Evolutionary conservation across 129 eudicot genomes (phyloP).

Genomic region (Gnaphalium uliginosum): DNA sequence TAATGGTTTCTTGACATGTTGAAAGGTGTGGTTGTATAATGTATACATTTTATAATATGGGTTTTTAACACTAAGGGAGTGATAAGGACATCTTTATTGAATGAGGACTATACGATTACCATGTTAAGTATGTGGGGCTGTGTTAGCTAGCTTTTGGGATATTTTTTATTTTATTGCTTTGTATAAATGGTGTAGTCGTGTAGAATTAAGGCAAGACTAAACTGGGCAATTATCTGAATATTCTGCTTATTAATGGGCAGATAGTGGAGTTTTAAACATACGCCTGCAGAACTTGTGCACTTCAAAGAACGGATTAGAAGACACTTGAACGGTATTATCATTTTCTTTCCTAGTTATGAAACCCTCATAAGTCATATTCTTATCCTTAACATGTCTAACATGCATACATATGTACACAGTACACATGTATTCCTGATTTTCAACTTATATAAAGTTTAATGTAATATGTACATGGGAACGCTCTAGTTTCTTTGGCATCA

Average conservation of each 20-base stretch:
- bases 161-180: background rate
- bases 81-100: conserved; percentile 1
- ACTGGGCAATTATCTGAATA: background rate
- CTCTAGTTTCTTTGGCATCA: background rate
- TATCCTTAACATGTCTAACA: background rate
- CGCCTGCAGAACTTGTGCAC: background rate
- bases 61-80: background rate
- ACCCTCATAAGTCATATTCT: background rate
- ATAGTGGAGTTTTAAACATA: background rate
- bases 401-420: background rate
- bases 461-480: background rate
- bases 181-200: background rate
- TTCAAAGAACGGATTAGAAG: background rate
- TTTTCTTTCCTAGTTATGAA: background rate
- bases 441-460: too few species aligned
- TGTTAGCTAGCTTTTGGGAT: background rate
- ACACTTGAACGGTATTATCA: background rate
- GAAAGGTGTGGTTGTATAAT: background rate
- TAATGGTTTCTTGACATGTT: background rate
- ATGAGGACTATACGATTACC: conserved; percentile 18
- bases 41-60: background rate
- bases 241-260: conserved; percentile 2
- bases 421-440: background rate
- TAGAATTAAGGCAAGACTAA: background rate
- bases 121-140: conserved; percentile 6